A percentile compares a stretch with the other conserved stretches of the same genome.
Evolutionary conservation across 768 basidiomycete species (phyloP).

Genomic region (Paxillus involutus): DNA sequence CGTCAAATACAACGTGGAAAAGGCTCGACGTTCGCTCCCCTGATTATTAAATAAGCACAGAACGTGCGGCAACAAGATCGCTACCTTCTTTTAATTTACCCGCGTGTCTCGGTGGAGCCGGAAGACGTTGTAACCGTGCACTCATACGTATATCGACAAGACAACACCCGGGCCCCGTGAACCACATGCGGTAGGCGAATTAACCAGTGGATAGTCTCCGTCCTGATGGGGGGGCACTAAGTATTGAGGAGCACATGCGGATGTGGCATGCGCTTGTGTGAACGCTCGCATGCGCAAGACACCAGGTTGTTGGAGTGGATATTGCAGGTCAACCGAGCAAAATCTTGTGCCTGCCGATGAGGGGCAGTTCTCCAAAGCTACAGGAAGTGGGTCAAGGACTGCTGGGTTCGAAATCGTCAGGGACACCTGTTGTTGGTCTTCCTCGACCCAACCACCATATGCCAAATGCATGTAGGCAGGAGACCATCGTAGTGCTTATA

Average conservation of each 20-base stretch:
- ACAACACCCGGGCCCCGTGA: neutral
- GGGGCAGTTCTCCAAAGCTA: conserved; percentile 7
- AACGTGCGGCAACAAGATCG: conserved; percentile 3
- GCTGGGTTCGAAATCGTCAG: conserved; percentile 4
- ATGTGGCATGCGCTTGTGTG: conserved; percentile 7
- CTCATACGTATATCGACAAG: conserved; percentile 2
- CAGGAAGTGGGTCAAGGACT: neutral
- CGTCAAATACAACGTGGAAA: neutral
- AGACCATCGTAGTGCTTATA: neutral
- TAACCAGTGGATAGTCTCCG: neutral
- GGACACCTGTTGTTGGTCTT: neutral
- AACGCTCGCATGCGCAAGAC: conserved; percentile 3
- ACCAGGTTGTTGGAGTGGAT: conserved; percentile 4
- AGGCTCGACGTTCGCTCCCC: neutral
- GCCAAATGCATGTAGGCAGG: neutral
- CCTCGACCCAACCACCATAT: neutral
- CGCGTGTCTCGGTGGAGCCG: conserved; percentile 12
- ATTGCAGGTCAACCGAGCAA: conserved; percentile 8
- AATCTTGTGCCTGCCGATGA: neutral
- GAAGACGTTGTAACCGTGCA: conserved; percentile 4
- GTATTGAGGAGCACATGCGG: conserved; percentile 4
- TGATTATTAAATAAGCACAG: neutral
- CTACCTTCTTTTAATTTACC: conserved; percentile 17
- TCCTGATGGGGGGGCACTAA: neutral
- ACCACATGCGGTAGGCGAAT: conserved; percentile 3